A percentile compares a stretch with the other conserved stretches of the same genome.
These are phyloP conservation scores for Corchorus capsularis DNA, from an alignment of 345 rosid species.

Conservation along the genomic window DNA sequence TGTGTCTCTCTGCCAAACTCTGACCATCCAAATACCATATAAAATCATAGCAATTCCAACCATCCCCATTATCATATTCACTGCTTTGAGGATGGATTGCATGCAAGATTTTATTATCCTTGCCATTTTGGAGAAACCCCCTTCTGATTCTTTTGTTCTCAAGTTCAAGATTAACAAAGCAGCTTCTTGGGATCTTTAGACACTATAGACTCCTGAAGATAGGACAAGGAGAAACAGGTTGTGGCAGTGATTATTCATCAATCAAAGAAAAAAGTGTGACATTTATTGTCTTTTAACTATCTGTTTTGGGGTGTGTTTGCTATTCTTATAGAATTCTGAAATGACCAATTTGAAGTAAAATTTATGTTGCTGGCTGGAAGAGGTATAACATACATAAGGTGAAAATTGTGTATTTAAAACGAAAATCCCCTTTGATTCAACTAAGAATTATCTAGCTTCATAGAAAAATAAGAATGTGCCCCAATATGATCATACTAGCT, in stretches of 20 bases:
- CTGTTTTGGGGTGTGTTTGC: background rate
- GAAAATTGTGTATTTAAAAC: background rate
- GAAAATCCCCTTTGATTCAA: background rate
- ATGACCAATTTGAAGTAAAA: background rate
- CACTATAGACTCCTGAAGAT: background rate
- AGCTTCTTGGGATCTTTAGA: background rate
- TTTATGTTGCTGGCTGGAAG: background rate
- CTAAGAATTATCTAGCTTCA: background rate
- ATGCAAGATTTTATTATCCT: constrained; percentile 36
- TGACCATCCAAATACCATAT: constrained; percentile 56
- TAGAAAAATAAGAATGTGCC: no score
- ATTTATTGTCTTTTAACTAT: background rate
- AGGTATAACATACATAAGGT: background rate
- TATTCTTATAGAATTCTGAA: background rate
- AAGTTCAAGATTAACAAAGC: background rate
- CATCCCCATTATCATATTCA: constrained; percentile 48
- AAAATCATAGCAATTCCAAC: constrained; percentile 54
- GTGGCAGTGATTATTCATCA: constrained; percentile 6
- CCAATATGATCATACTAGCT: no score
- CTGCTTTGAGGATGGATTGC: constrained; percentile 38
- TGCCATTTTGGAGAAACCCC: constrained; percentile 31
- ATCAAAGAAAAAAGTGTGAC: constrained; percentile 8
- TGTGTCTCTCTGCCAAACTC: constrained; percentile 54
- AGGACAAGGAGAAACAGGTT: constrained; percentile 7
- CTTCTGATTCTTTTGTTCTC: background rate